These are phyloP conservation scores for Filobasidium floriforme DNA, from an alignment of 768 basidiomycete species.

Conservation along the genomic window DNA sequence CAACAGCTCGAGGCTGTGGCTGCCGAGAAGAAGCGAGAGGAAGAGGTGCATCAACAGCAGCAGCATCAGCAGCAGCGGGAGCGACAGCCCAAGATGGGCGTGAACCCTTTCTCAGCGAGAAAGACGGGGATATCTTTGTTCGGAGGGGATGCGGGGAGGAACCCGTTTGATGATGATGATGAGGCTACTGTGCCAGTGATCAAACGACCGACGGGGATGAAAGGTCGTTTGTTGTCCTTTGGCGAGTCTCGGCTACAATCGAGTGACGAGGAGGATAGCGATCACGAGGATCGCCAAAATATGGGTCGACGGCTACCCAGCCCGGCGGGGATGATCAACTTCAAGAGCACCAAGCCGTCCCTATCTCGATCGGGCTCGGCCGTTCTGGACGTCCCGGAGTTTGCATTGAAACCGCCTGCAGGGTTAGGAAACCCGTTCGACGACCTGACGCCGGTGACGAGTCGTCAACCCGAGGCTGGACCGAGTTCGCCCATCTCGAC, in stretches of 20 bases:
- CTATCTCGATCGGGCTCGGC: background rate
- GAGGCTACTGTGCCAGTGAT: background rate
- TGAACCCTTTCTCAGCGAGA: background rate
- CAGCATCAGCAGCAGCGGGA: too few species aligned
- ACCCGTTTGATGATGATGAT: slow-evolving; percentile 3
- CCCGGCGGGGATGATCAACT: slow-evolving; percentile 4
- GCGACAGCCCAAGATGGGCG: too few species aligned
- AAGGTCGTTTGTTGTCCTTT: background rate
- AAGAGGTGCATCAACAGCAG: background rate
- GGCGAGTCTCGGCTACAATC: background rate
- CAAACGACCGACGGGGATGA: background rate
- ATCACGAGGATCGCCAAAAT: background rate
- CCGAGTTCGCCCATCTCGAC: background rate
- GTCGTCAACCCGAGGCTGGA: background rate
- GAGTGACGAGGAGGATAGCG: background rate
- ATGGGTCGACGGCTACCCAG: background rate
- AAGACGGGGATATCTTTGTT: background rate
- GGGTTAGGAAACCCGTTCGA: background rate
- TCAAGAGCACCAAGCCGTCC: background rate
- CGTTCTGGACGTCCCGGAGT: background rate
- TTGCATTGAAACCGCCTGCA: background rate
- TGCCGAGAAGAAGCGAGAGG: slow-evolving; percentile 4
- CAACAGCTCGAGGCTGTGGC: slow-evolving; percentile 4
- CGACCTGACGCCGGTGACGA: background rate
- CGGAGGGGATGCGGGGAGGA: background rate